Percentiles rank a stretch among this genome's conserved stretches.
Conservation (phyloP, 768 basidiomycete species). For the Lactifluus hygrophoroides region DNA sequence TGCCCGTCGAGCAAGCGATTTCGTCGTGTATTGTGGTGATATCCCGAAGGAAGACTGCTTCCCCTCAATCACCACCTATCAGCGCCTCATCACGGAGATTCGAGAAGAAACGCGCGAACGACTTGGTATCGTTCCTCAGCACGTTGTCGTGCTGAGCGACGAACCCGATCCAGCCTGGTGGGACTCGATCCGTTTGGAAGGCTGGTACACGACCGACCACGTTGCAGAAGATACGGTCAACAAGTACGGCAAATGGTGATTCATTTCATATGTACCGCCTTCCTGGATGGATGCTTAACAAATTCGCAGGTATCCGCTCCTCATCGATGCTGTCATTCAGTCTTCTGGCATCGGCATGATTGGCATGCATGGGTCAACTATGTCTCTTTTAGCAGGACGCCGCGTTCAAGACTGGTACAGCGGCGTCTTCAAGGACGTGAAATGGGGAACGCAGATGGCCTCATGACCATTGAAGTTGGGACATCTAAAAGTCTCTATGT, state of each 20-base stretch:
- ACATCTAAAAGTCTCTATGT: neutral
- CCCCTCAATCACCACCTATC: slow-evolving; percentile 29
- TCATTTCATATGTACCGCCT: neutral
- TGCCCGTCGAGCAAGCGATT: slow-evolving; percentile 14
- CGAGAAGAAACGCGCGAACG: slow-evolving; percentile 29
- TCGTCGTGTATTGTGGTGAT: slow-evolving; percentile 27
- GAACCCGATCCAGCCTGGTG: slow-evolving; percentile 35
- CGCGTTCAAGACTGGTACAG: slow-evolving; percentile 60
- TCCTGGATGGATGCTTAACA: neutral
- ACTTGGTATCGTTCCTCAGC: slow-evolving; percentile 26
- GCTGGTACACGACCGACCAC: slow-evolving; percentile 33
- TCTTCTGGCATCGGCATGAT: slow-evolving; percentile 60
- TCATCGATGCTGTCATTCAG: slow-evolving; percentile 68
- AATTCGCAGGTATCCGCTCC: slow-evolving; percentile 54
- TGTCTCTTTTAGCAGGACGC: slow-evolving; percentile 57
- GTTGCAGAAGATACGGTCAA: slow-evolving; percentile 27
- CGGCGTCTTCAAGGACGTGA: slow-evolving; percentile 43
- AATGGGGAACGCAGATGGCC: slow-evolving; percentile 51
- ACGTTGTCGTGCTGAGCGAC: slow-evolving; percentile 37
- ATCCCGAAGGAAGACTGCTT: slow-evolving; percentile 30
- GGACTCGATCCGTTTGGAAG: slow-evolving; percentile 28
- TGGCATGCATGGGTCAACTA: slow-evolving; percentile 64
- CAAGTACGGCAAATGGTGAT: slow-evolving; percentile 31
- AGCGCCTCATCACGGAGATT: slow-evolving; percentile 26
- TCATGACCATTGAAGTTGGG: slow-evolving; percentile 41